Base-by-base conservation (phyloP, 1,284 basidiomycete species). In the Tremellales sp. region DNA sequence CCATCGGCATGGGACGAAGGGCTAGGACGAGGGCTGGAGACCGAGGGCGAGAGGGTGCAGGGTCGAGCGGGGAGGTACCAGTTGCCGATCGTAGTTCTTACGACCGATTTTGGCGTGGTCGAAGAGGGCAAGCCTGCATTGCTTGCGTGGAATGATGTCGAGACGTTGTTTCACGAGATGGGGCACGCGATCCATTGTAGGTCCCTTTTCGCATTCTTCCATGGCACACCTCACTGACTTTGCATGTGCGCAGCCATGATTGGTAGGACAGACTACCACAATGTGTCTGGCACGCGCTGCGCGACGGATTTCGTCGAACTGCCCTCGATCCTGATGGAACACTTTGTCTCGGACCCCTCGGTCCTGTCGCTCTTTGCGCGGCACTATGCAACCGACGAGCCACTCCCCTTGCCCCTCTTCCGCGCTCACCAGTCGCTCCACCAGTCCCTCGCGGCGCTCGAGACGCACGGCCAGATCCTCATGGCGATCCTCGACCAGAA, bases 161-260 rank as follows among this genome's bases (percentile, higher is more conserved):
- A 88, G 68, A 98, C 94, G 1, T 75, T 98, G 18, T 97, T 95
- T 73, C 94, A 98, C 64, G 94, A 98, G 73, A 97, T 98, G 93
- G 94, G 94, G 0, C 94, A 98, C 71, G 94, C 95, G 2, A 91
- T 98, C 80, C 94, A 98, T 68, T 98, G 93, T 93, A 63, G 79
- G 90, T 78, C 5, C 7, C 26, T 40, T 50, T 33, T 24, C 42
- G 25, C 28, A 14, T 43, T 13, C 41, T 42, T 12, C 18, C 37
- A 7, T 31, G n/a, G 12, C 37, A 35, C 38, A 46, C n/a, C 46
- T 45, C 49, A 18, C 8, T 52, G 44, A 43, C 25, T 28, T 46
- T 41, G 33, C 14, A 35, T 42, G 4, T 16, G 43, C 44, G 12
- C 58, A 95, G 92, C 94, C 1, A 98, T 98, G 95, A 86, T 98